A percentile compares a stretch with the other conserved stretches of the same genome.
These are phyloP conservation scores for Echeveria elegans DNA, from an alignment of 164 flowering plant species.

Conservation along the genomic window DNA sequence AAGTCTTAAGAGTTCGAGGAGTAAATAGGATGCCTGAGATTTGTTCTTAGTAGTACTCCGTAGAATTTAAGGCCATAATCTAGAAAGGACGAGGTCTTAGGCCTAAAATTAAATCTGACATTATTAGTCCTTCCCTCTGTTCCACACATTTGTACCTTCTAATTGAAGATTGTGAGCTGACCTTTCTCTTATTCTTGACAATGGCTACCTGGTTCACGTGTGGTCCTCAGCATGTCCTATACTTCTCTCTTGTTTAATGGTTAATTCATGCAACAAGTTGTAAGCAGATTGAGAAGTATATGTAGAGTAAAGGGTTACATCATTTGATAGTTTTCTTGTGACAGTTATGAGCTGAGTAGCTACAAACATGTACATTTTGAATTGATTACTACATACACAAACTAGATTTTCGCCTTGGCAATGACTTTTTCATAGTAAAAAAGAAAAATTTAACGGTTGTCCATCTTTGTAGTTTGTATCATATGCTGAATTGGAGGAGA, in stretches of 20 bases:
- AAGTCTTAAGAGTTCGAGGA: not conserved
- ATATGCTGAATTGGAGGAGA: conserved; percentile 55
- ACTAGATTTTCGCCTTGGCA: not conserved
- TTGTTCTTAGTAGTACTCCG: not conserved
- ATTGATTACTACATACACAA: not conserved
- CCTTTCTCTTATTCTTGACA: not conserved
- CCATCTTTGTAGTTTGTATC: conserved; percentile 56
- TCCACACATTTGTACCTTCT: not conserved
- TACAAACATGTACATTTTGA: not conserved
- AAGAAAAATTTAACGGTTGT: conserved; percentile 10
- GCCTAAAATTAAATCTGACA: not conserved
- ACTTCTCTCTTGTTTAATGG: not conserved
- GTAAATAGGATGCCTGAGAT: not conserved
- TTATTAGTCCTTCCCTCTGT: not conserved
- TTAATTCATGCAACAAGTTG: not conserved
- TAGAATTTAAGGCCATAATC: not conserved
- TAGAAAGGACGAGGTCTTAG: not conserved
- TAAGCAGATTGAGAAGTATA: not conserved
- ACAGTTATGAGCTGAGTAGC: not conserved
- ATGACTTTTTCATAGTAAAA: not conserved
- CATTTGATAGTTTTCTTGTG: not conserved
- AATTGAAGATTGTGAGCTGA: not conserved
- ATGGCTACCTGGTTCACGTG: not conserved
- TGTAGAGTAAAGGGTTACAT: not conserved
- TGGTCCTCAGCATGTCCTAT: not conserved